phyloP scores from a whole-genome alignment of 129 eudicot genomes.

The Dittrichia graveolens region DNA sequence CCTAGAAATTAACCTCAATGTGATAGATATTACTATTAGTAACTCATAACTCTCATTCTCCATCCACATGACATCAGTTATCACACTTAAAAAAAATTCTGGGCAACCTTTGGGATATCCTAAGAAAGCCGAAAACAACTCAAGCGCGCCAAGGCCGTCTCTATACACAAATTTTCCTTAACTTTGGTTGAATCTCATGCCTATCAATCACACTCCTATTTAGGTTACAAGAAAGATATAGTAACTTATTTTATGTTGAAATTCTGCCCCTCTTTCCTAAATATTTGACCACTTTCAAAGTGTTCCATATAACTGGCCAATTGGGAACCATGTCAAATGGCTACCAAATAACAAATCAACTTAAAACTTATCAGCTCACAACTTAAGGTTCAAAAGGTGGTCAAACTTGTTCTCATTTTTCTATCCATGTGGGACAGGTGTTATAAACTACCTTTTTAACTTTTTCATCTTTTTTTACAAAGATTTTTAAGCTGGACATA shows the following conservation, averaged over 20 bases:
- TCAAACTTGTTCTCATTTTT: conserved; percentile 8
- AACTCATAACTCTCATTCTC: neutral
- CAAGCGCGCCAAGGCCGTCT: conserved; percentile 2
- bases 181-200: no score
- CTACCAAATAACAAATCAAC: neutral
- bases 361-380: neutral
- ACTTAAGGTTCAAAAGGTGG: neutral
- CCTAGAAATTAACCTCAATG: neutral
- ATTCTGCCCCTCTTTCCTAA: neutral
- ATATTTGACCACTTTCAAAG: no score
- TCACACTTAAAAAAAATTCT: neutral
- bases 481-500: no score
- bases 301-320: no score
- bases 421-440: neutral
- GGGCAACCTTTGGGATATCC: neutral
- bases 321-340: no score
- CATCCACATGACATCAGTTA: neutral
- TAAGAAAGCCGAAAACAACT: conserved; percentile 4
- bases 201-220: no score
- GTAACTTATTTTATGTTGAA: no score
- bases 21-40: no score
- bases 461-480: no score
- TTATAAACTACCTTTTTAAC: no score
- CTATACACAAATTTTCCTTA: no score
- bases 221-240: no score